These are phyloP conservation scores for Selaginella tamariscina DNA, from an alignment of 75 land plant genomes.

Conservation along the genomic window DNA sequence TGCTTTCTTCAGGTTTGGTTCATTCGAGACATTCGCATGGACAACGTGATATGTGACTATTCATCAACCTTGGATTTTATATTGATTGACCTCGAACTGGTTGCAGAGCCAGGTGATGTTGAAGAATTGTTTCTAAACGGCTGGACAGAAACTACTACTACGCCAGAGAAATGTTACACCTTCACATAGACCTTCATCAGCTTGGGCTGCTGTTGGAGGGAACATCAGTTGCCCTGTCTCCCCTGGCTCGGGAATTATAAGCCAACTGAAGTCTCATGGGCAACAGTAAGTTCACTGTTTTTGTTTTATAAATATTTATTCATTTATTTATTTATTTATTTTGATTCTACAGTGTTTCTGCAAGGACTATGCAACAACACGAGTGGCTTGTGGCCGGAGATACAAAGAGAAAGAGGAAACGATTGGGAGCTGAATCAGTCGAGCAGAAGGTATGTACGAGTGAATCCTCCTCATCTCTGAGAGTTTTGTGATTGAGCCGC, in stretches of 20 bases:
- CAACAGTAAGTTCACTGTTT: background rate
- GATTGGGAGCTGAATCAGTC: too few relatives aligned
- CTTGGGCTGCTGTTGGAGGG: background rate
- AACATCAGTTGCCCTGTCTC: background rate
- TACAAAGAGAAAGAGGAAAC: too few relatives aligned
- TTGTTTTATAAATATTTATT: too few relatives aligned
- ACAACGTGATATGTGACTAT: background rate
- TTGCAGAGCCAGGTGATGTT: background rate
- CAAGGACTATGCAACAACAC: too few relatives aligned
- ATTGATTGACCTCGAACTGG: background rate
- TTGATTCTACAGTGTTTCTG: too few relatives aligned
- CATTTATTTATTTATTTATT: too few relatives aligned
- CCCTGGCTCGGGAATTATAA: background rate
- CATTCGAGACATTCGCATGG: background rate
- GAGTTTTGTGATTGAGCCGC: too few relatives aligned
- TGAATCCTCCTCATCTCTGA: too few relatives aligned
- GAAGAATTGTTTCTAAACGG: background rate
- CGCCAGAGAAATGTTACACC: background rate
- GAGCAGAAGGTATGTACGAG: too few relatives aligned
- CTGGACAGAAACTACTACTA: background rate
- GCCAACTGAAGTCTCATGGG: background rate
- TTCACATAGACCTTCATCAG: background rate
- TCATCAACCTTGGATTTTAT: background rate
- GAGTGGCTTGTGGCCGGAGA: too few relatives aligned
- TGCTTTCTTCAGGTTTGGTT: background rate